phyloP scores from a whole-genome alignment of 768 basidiomycete species.

The Paxillus rubicundulus region DNA sequence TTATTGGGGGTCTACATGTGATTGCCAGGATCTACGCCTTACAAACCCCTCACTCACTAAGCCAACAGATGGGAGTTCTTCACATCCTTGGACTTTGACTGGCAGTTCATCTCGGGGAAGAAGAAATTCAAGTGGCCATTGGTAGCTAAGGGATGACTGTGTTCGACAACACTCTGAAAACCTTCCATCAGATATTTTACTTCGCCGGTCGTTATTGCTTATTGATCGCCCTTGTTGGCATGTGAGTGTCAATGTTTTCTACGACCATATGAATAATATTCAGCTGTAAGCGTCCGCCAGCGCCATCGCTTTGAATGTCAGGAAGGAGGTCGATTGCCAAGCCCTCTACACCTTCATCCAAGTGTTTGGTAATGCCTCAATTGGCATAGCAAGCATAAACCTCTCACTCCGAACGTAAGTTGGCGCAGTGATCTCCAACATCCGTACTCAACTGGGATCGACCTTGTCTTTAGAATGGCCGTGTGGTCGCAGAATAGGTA shows the following conservation, averaged over 20 bases:
- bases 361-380: conserved; percentile 61
- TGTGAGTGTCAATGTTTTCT: conserved; percentile 43
- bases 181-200: conserved; percentile 52
- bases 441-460: conserved; percentile 1
- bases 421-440: background rate
- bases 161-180: background rate
- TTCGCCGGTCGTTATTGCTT: conserved; percentile 67
- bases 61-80: conserved; percentile 62
- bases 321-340: conserved; percentile 60
- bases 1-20: conserved; percentile 61
- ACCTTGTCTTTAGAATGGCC: conserved; percentile 48
- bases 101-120: conserved; percentile 55
- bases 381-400: conserved; percentile 71
- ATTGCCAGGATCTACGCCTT: conserved; percentile 18
- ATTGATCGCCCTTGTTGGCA: conserved; percentile 63
- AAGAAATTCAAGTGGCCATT: conserved; percentile 65
- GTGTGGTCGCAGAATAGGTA: conserved; percentile 63
- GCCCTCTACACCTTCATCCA: conserved; percentile 67
- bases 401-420: conserved; percentile 66
- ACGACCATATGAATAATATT: background rate
- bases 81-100: conserved; percentile 62
- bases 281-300: conserved; percentile 30
- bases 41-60: conserved; percentile 6
- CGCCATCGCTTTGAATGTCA: conserved; percentile 57
- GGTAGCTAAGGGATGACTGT: conserved; percentile 35